phyloP scores from a whole-genome alignment of 352 stramenopile species.

The Globisporangium mamillatum region DNA sequence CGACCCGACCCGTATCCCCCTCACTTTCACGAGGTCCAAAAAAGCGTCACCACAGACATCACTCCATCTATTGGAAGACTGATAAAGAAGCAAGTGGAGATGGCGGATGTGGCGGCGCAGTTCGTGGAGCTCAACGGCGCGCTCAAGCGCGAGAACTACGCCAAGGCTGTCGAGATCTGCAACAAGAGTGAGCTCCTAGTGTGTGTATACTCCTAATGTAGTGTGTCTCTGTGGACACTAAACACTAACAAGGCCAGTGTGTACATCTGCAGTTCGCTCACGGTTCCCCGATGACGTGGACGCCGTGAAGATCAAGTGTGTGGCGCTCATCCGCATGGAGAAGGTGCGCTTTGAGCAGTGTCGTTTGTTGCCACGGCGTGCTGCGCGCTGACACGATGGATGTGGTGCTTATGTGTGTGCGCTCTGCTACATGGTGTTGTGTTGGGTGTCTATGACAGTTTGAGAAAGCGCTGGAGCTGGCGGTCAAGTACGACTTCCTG shows the following conservation, averaged over 20 bases:
- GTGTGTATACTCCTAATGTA: neutral
- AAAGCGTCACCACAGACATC: constrained; percentile 2
- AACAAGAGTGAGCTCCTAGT: constrained; percentile 72
- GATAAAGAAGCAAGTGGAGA: constrained; percentile 1
- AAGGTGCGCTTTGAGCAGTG: constrained; percentile 38
- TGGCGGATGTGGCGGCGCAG: constrained; percentile 40
- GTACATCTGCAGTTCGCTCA: constrained; percentile 49
- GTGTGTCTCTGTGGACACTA: neutral
- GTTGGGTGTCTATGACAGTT: constrained; percentile 40
- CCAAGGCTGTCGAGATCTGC: constrained; percentile 77
- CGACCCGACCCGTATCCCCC: constrained; percentile 1
- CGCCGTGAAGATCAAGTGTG: constrained; percentile 79
- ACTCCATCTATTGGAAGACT: neutral
- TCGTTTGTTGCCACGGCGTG: neutral
- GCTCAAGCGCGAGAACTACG: constrained; percentile 76
- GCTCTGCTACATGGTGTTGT: neutral
- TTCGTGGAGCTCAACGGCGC: constrained; percentile 78
- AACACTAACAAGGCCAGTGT: neutral
- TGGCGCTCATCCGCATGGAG: constrained; percentile 76
- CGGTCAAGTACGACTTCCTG: constrained; percentile 66
- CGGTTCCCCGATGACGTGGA: constrained; percentile 71
- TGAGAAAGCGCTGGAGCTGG: constrained; percentile 81
- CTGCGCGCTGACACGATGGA: neutral
- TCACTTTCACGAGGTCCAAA: neutral
- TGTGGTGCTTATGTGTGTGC: constrained; percentile 4